These are phyloP conservation scores for Groenewaldozyma auringiensis DNA, from an alignment of 1,139 yeast genomes.

Conservation along the genomic window DNA sequence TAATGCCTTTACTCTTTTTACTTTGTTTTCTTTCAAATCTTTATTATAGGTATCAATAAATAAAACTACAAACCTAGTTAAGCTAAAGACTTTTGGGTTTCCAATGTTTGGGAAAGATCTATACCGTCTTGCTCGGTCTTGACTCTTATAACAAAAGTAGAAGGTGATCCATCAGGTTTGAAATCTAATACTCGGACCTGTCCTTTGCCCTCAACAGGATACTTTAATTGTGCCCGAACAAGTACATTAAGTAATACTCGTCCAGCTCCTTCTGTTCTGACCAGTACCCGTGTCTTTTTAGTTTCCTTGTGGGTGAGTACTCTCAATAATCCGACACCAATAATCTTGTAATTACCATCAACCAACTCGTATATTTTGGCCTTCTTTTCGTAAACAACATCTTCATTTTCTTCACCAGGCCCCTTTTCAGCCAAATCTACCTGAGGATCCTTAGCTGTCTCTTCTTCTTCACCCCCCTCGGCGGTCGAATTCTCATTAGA, in stretches of 20 bases:
- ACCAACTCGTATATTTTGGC: constrained; percentile 62
- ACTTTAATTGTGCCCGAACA: constrained; percentile 47
- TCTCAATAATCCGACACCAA: constrained; percentile 80
- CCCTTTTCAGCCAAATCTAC: constrained; percentile 36
- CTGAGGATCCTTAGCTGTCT: constrained; percentile 19
- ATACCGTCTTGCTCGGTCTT: constrained; percentile 67
- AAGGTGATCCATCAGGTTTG: constrained; percentile 39
- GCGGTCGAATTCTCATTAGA: constrained; percentile 17
- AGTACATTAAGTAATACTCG: constrained; percentile 69
- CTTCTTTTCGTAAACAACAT: constrained; percentile 52
- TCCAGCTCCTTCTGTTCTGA: constrained; percentile 86
- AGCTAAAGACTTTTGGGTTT: constrained; percentile 30
- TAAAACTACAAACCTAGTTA: not conserved
- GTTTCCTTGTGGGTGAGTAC: constrained; percentile 53
- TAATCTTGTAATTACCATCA: constrained; percentile 26
- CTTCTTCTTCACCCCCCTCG: constrained; percentile 15
- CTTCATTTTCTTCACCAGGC: constrained; percentile 87
- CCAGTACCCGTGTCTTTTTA: constrained; percentile 58
- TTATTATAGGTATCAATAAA: not conserved
- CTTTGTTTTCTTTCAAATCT: too few relatives aligned
- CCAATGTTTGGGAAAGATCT: constrained; percentile 48
- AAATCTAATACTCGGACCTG: constrained; percentile 53
- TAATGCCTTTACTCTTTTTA: too few relatives aligned
- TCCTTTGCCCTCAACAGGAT: constrained; percentile 28
- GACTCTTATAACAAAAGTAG: constrained; percentile 63